phyloP scores from a whole-genome alignment of 768 basidiomycete genomes.

The Psilocybe azurescens region DNA sequence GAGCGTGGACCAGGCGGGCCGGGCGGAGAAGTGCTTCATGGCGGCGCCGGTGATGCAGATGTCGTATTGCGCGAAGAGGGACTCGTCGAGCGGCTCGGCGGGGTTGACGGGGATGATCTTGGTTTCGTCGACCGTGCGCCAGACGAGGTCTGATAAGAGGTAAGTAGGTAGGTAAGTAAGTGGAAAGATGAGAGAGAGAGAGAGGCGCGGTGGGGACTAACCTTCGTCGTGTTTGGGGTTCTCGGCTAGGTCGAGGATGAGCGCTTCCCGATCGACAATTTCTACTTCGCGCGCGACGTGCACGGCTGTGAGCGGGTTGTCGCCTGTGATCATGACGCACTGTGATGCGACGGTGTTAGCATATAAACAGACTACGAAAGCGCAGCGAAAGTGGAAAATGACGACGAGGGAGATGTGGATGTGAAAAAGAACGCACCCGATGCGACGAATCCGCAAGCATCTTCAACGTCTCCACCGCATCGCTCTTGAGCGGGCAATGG shows the following conservation, averaged over 20 bases:
- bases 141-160: conserved; percentile 87
- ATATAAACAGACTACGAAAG: no score
- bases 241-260: conserved; percentile 91
- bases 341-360: conserved; percentile 30
- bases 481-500: conserved; percentile 95
- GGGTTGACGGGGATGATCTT: conserved; percentile 90
- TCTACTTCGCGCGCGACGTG: conserved; percentile 97
- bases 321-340: conserved; percentile 99
- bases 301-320: conserved; percentile 95
- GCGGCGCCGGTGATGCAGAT: conserved; percentile 97
- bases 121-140: conserved; percentile 93
- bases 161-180: conserved; percentile 83
- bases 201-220: conserved; percentile 28
- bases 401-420: background rate
- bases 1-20: conserved; percentile 76
- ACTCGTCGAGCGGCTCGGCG: conserved; percentile 72
- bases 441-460: conserved; percentile 98
- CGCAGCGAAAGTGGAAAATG: no score
- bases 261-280: conserved; percentile 93
- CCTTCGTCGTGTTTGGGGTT: conserved; percentile 73
- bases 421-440: conserved; percentile 62
- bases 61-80: conserved; percentile 87
- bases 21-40: conserved; percentile 82
- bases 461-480: conserved; percentile 88
- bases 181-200: background rate